Conservation (phyloP, 2,329 filamentous ascomycete species). For the Didymella keratinophila region DNA sequence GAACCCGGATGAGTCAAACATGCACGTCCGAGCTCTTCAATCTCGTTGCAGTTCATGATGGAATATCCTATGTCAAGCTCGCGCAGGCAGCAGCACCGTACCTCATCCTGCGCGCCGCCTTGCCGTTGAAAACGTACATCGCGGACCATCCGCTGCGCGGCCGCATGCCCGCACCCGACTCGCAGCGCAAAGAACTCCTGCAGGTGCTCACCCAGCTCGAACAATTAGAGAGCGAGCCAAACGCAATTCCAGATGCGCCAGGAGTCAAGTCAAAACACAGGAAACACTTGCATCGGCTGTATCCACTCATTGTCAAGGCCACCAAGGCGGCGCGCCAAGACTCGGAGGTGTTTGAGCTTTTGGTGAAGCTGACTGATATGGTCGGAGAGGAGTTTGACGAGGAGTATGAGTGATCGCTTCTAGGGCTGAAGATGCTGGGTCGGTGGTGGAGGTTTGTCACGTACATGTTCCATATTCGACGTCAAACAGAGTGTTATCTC, state of each 20-base stretch:
- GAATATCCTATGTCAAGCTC: conserved; percentile 63
- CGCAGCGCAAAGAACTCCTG: conserved; percentile 79
- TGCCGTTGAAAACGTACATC: conserved; percentile 84
- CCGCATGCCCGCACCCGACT: conserved; percentile 84
- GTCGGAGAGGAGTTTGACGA: conserved; percentile 51
- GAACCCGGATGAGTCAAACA: conserved; percentile 78
- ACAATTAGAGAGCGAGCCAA: conserved; percentile 71
- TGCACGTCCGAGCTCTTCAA: conserved; percentile 76
- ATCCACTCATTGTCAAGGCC: conserved; percentile 76
- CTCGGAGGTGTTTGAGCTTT: conserved; percentile 61
- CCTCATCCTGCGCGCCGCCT: conserved; percentile 79
- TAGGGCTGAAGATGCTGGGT: not conserved
- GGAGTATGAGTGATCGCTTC: conserved; percentile 27
- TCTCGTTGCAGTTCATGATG: conserved; percentile 61
- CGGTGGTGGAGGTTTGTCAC: not conserved
- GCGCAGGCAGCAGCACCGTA: conserved; percentile 80
- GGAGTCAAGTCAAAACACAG: conserved; percentile 51
- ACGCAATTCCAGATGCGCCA: conserved; percentile 67
- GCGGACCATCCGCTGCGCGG: conserved; percentile 90
- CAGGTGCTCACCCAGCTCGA: conserved; percentile 74
- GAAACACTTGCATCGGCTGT: conserved; percentile 82
- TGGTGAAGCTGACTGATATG: conserved; percentile 51
- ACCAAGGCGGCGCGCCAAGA: conserved; percentile 69
- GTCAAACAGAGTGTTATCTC: not conserved
- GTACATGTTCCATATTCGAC: not conserved